Evolutionary conservation across 345 rosid genomes (phyloP).

Genomic region (Anastatica hierochuntica): DNA sequence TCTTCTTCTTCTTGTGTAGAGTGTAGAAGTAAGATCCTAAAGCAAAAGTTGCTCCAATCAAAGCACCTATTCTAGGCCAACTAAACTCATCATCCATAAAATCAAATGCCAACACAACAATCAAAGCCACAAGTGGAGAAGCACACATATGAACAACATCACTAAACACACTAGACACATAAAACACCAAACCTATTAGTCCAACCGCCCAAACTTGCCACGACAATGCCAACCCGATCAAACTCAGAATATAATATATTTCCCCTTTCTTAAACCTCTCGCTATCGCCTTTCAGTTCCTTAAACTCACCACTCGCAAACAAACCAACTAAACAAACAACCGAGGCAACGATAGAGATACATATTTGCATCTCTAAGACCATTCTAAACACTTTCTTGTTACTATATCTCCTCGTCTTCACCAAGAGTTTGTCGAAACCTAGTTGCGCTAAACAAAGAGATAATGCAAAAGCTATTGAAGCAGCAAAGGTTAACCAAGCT

Average conservation of each 20-base stretch:
- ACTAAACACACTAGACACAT: constrained; percentile 13
- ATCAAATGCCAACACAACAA: constrained; percentile 13
- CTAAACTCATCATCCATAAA: constrained; percentile 13
- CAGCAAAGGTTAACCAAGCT: constrained; percentile 19
- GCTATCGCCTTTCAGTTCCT: constrained; percentile 8
- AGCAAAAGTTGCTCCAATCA: constrained; percentile 2
- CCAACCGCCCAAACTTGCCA: constrained; percentile 15
- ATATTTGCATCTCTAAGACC: constrained; percentile 18
- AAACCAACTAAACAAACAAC: constrained; percentile 9
- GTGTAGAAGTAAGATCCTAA: constrained; percentile 15
- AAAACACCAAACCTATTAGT: constrained; percentile 13
- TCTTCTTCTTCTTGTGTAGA: background rate
- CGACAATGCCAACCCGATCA: constrained; percentile 14
- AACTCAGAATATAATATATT: background rate
- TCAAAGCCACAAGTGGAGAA: constrained; percentile 5
- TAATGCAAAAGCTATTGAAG: background rate
- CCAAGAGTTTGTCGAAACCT: constrained; percentile 7
- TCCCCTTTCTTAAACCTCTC: constrained; percentile 10
- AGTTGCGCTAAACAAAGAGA: constrained; percentile 15
- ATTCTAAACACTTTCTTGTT: constrained; percentile 18
- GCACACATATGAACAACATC: constrained; percentile 15
- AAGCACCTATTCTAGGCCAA: constrained; percentile 14
- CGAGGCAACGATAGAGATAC: constrained; percentile 4
- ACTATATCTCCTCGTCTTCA: constrained; percentile 11
- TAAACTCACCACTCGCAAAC: constrained; percentile 13